These are phyloP conservation scores for Aspergillus funiculosus DNA, from an alignment of 495 filamentous ascomycete species.

Conservation along the genomic window DNA sequence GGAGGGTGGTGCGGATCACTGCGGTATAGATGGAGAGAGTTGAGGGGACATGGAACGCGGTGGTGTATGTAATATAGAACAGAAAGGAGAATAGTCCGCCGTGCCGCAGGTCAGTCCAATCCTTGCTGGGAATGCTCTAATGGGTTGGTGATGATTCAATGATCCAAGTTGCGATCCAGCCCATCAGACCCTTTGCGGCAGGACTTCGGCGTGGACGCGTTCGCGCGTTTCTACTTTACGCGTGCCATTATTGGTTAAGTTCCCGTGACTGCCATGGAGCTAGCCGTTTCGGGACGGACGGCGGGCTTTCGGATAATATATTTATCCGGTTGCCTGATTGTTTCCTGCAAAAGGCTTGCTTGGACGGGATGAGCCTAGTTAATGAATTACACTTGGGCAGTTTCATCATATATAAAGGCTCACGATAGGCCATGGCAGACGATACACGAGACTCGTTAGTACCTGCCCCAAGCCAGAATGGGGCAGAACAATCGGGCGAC, in stretches of 20 bases:
- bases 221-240: slow-evolving; percentile 31
- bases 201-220: slow-evolving; percentile 34
- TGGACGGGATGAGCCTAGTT: neutral
- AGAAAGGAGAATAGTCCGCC: slow-evolving; percentile 7
- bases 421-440: slow-evolving; percentile 47
- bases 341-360: slow-evolving; percentile 5
- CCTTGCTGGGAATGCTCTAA: neutral
- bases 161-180: slow-evolving; percentile 22
- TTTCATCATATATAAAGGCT: neutral
- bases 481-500: slow-evolving; percentile 14
- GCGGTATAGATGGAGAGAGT: slow-evolving; percentile 1
- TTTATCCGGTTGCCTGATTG: slow-evolving; percentile 16
- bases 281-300: too few relatives aligned
- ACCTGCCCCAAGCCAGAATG: slow-evolving; percentile 11
- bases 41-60: slow-evolving; percentile 26
- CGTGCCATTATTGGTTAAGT: too few relatives aligned
- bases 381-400: neutral
- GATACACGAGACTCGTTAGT: slow-evolving; percentile 42
- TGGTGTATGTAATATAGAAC: neutral
- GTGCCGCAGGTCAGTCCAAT: neutral
- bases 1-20: slow-evolving; percentile 23
- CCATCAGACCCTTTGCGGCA: slow-evolving; percentile 15
- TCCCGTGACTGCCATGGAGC: too few relatives aligned
- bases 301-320: slow-evolving; percentile 16
- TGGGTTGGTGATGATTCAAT: slow-evolving; percentile 20